Percentiles rank a stretch among this genome's conserved stretches.
Conservation (phyloP, 2,329 filamentous ascomycete genomes). For the Colletotrichum sp. region DNA sequence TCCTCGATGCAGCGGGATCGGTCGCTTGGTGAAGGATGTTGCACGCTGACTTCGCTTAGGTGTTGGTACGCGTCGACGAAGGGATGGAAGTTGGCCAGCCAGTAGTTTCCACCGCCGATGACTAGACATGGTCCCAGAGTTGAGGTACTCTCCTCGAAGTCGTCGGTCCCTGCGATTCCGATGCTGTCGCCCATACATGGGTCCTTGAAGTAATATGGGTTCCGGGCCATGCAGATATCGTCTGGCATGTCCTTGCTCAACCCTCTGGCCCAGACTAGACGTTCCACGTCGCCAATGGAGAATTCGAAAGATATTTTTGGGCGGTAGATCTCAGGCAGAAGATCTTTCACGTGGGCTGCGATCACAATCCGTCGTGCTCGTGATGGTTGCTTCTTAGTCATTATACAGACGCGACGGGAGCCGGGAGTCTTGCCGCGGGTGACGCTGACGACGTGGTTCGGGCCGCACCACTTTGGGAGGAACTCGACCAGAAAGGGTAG, state of each 20-base stretch:
- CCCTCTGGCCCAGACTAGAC: conserved; percentile 45
- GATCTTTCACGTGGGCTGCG: conserved; percentile 43
- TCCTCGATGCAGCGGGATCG: conserved; percentile 38
- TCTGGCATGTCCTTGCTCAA: conserved; percentile 41
- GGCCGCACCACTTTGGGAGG: conserved; percentile 46
- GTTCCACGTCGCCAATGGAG: conserved; percentile 39
- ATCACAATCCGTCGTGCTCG: conserved; percentile 43
- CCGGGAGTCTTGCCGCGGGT: conserved; percentile 39
- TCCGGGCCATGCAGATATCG: conserved; percentile 44
- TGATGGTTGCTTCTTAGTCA: conserved; percentile 38
- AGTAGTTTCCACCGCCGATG: conserved; percentile 41
- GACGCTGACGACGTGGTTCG: conserved; percentile 43
- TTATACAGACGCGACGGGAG: conserved; percentile 44
- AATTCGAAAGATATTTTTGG: conserved; percentile 40
- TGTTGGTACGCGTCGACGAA: conserved; percentile 41
- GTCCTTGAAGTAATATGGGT: conserved; percentile 46
- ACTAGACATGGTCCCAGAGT: conserved; percentile 47
- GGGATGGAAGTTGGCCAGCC: conserved; percentile 50
- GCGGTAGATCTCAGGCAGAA: conserved; percentile 39
- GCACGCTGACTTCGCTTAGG: conserved; percentile 31
- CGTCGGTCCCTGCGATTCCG: conserved; percentile 35
- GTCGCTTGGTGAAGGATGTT: conserved; percentile 48
- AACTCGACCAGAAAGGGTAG: conserved; percentile 48
- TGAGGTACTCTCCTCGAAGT: conserved; percentile 40
- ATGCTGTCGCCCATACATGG: conserved; percentile 53